phyloP scores from a whole-genome alignment of 164 flowering plant species.

The Pachysandra terminalis region DNA sequence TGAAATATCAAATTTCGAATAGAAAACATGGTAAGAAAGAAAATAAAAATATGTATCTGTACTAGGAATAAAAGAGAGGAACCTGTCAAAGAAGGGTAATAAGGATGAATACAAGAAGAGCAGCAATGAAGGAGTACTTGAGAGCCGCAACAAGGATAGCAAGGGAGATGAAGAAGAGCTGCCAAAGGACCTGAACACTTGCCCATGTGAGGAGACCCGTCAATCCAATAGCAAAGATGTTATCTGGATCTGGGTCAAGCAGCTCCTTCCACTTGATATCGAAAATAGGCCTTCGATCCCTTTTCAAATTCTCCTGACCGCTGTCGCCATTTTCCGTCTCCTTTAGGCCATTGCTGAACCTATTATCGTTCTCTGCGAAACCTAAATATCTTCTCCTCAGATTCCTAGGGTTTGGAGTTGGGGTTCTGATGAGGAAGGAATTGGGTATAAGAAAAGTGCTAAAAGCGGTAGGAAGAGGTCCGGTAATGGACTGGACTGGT shows the following conservation, averaged over 20 bases:
- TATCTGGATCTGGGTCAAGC: constrained; percentile 71
- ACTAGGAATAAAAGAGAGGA: background rate
- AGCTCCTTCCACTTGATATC: constrained; percentile 59
- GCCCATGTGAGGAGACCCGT: constrained; percentile 85
- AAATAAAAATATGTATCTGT: no score
- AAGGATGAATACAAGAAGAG: constrained; percentile 70
- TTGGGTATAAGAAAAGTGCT: background rate
- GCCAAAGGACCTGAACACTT: constrained; percentile 82
- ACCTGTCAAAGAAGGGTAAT: constrained; percentile 41
- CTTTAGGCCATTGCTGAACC: constrained; percentile 6
- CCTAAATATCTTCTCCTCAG: constrained; percentile 14
- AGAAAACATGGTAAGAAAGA: background rate
- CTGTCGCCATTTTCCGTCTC: constrained; percentile 15
- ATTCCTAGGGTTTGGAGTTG: constrained; percentile 8
- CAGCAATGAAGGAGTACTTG: constrained; percentile 84
- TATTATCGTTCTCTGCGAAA: constrained; percentile 14
- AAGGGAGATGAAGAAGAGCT: constrained; percentile 55
- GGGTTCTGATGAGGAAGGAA: constrained; percentile 8
- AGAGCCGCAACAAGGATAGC: constrained; percentile 83
- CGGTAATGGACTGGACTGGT: constrained; percentile 14
- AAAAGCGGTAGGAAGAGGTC: background rate
- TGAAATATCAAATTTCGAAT: no score
- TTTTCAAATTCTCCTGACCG: constrained; percentile 27
- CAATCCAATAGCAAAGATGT: constrained; percentile 71
- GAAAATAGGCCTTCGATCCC: constrained; percentile 32